Base-by-base conservation (phyloP, 1,284 basidiomycete species). In the Ganoderma sinense region DNA sequence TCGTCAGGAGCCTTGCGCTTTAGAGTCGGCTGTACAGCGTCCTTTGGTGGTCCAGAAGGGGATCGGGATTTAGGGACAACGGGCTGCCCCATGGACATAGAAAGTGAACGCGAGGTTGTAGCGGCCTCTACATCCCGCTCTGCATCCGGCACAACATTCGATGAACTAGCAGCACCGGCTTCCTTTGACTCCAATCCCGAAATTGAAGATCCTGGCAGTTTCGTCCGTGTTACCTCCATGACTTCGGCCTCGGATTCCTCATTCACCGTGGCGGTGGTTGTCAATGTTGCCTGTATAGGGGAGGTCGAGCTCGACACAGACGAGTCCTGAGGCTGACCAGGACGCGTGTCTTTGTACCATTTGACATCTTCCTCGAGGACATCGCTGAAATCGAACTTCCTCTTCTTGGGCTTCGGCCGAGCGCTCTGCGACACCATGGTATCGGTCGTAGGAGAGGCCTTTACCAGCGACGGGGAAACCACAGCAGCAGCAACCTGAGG, bases 301-400 rank as follows among this genome's bases (percentile, higher is more conserved):
- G 53, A 16, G 7, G 53, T 56, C 23, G 40, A 26, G 16, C n/a
- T 29, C 10, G 36, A 26, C 39, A 26, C 20, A 33, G 45, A 11
- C 14, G 31, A 16, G 3, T 45, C 23, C 18, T 48, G 29, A 18
- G 62, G 43, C 58, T 65, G 58, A 29, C 66, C 48, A 56, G 64
- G 55, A 41, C 65, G 68, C 13, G 58, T 73, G 20, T 67, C 64
- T 63, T 73, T 56, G 62, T 56, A 76, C 74, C 74, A 75, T 20
- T 68, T 66, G 0, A 76, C 65, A 23, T 76, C 75, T 0, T 73
- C 74, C 39, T 69, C 45, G 60, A 76, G 72, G 63, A 75, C 73
- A 11, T 69, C 65, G 14, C 70, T 71, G 16, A 68, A 29, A 11
- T 67, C 7, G 8, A 67, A 18, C 2, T 64, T 66, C 51, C 67